Evolutionary conservation across 192 early-diverging fungal species (phyloP).

Genomic region (Coemansia sp.): DNA sequence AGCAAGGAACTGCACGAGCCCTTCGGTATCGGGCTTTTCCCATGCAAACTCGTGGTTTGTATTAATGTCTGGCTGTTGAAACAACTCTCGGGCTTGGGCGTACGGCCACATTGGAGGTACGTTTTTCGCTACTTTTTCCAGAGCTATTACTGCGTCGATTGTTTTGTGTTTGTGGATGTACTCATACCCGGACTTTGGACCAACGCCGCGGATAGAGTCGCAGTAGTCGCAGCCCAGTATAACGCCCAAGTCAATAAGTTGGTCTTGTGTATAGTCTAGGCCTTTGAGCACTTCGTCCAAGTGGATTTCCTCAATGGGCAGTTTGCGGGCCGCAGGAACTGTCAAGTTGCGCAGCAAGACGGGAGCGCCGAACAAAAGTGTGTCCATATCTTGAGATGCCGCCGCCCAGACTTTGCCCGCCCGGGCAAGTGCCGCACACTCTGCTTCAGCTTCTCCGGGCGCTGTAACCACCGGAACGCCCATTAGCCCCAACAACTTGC

Average conservation of each 20-base stretch:
- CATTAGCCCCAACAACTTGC: constrained; percentile 82
- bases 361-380: constrained; percentile 88
- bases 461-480: constrained; percentile 93
- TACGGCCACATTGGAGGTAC: constrained; percentile 90
- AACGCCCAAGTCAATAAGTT: constrained; percentile 98
- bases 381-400: constrained; percentile 99
- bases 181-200: constrained; percentile 78
- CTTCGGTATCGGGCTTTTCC: constrained; percentile 77
- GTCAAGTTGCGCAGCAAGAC: constrained; percentile 91
- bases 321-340: constrained; percentile 82
- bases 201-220: constrained; percentile 91
- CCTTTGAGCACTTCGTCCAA: constrained; percentile 80
- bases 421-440: constrained; percentile 90
- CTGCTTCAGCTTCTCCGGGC: constrained; percentile 96
- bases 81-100: constrained; percentile 84
- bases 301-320: constrained; percentile 88
- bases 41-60: constrained; percentile 71
- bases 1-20: constrained; percentile 83
- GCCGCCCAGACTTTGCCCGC: constrained; percentile 91
- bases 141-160: constrained; percentile 76
- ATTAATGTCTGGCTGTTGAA: constrained; percentile 75
- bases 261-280: constrained; percentile 67
- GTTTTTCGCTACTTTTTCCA: constrained; percentile 76
- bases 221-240: constrained; percentile 98
- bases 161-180: constrained; percentile 81